phyloP scores from a whole-genome alignment of 352 stramenopile species.

The Globisporangium orthogonon region DNA sequence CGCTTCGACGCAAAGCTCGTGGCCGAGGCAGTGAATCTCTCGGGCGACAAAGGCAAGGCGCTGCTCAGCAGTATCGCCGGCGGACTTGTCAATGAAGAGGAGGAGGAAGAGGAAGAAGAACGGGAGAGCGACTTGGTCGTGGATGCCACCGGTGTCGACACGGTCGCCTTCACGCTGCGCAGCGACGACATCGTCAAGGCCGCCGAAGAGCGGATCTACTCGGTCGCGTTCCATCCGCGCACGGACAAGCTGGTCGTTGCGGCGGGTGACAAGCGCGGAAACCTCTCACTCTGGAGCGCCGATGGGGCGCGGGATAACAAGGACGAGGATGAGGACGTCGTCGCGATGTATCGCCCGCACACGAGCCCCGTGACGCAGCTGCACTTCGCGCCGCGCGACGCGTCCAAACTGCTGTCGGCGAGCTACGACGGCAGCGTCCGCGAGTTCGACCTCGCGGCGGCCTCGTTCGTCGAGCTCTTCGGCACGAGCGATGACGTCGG shows the following conservation, averaged over 20 bases:
- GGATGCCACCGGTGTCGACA: conserved; percentile 32
- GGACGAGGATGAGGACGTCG: conserved; percentile 14
- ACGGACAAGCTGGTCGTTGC: conserved; percentile 53
- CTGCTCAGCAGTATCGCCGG: conserved; percentile 36
- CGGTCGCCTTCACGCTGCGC: conserved; percentile 37
- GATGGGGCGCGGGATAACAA: conserved; percentile 13
- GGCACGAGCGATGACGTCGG: conserved; percentile 30
- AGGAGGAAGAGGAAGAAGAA: conserved; percentile 12
- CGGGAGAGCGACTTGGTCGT: conserved; percentile 30
- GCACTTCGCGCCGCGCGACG: conserved; percentile 39
- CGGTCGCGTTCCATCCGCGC: conserved; percentile 68
- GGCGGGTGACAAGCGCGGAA: conserved; percentile 67
- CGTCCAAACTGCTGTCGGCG: conserved; percentile 51
- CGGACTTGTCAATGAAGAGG: not conserved
- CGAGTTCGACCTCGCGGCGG: conserved; percentile 60
- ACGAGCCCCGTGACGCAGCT: conserved; percentile 55
- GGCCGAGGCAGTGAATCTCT: conserved; percentile 28
- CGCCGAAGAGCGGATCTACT: conserved; percentile 65
- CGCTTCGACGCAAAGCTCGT: conserved; percentile 21
- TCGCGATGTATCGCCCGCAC: conserved; percentile 70
- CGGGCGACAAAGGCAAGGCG: conserved; percentile 21
- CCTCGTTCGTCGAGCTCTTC: conserved; percentile 50
- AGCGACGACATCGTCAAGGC: conserved; percentile 68
- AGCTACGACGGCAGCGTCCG: conserved; percentile 68
- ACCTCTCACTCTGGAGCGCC: conserved; percentile 64